Evolutionary conservation across 345 rosid genomes (phyloP).

Genomic region (Salix purpurea): DNA sequence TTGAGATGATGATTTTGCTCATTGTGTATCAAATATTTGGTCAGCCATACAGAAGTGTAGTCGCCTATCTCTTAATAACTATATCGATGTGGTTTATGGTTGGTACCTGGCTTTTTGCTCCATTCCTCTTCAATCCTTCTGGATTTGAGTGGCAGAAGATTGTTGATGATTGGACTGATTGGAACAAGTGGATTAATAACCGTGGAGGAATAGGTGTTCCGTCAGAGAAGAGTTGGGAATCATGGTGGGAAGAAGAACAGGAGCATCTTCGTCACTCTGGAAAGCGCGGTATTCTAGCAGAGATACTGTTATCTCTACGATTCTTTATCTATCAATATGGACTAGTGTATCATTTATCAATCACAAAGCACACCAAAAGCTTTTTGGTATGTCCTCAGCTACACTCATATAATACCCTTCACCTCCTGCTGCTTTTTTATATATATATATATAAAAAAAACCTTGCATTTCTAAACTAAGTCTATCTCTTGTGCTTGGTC

Average conservation of each 20-base stretch:
- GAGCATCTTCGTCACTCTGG: slow-evolving; percentile 90
- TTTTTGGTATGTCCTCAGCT: slow-evolving; percentile 53
- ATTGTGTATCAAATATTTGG: slow-evolving; percentile 84
- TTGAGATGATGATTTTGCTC: slow-evolving; percentile 93
- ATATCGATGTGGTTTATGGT: slow-evolving; percentile 99
- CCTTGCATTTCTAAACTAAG: neutral
- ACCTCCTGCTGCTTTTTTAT: neutral
- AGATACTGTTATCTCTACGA: slow-evolving; percentile 76
- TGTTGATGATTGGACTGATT: slow-evolving; percentile 99
- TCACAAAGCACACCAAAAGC: slow-evolving; percentile 47
- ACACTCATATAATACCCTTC: neutral
- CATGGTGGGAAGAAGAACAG: slow-evolving; percentile 99
- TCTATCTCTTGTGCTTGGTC: slow-evolving; percentile 9
- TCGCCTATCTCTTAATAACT: slow-evolving; percentile 86
- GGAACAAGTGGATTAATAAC: slow-evolving; percentile 98
- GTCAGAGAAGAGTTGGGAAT: slow-evolving; percentile 98
- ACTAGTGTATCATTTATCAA: slow-evolving; percentile 77
- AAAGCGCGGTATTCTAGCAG: slow-evolving; percentile 83
- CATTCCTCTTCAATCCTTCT: slow-evolving; percentile 96
- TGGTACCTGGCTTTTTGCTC: slow-evolving; percentile 98
- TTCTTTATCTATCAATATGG: slow-evolving; percentile 96
- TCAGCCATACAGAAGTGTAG: slow-evolving; percentile 70
- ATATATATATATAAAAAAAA: neutral
- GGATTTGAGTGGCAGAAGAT: slow-evolving; percentile 99
- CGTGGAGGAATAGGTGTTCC: slow-evolving; percentile 96